Conservation (phyloP, 345 rosid genomes). For the Streptanthus diversifolius region DNA sequence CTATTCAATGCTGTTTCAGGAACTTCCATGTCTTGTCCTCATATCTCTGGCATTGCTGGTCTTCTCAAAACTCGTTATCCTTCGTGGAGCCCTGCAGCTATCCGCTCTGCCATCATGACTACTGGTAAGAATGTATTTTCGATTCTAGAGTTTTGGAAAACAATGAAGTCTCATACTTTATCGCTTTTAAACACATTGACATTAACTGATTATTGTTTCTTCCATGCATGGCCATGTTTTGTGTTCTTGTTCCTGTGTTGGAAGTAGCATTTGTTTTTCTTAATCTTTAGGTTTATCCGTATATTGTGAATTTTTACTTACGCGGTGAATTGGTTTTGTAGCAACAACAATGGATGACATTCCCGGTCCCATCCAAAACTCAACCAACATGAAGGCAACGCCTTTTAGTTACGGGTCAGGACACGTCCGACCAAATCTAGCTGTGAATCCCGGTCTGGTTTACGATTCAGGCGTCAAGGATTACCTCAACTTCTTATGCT, state of each 20-base stretch:
- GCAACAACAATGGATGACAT: conserved; percentile 59
- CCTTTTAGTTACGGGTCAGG: conserved; percentile 84
- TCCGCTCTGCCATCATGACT: conserved; percentile 77
- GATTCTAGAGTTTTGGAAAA: neutral
- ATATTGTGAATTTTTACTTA: neutral
- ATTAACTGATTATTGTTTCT: neutral
- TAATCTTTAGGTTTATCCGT: neutral
- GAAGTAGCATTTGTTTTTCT: neutral
- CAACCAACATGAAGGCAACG: conserved; percentile 44
- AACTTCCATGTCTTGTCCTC: conserved; percentile 93
- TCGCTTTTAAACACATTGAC: no score
- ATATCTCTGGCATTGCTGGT: conserved; percentile 69
- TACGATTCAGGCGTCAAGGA: conserved; percentile 52
- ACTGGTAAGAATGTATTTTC: conserved; percentile 43
- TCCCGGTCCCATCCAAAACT: conserved; percentile 42
- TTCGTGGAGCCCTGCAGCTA: conserved; percentile 79
- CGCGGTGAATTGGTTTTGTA: conserved; percentile 3
- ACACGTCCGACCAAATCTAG: conserved; percentile 74
- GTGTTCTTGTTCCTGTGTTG: neutral
- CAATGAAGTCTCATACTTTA: neutral
- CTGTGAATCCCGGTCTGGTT: conserved; percentile 75
- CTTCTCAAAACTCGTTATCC: conserved; percentile 73
- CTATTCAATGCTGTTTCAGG: conserved; percentile 56
- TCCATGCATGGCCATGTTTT: neutral
- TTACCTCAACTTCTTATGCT: conserved; percentile 71